These are phyloP conservation scores for Fusarium fracticaudum DNA, from an alignment of 2,329 filamentous ascomycete species.

Conservation along the genomic window DNA sequence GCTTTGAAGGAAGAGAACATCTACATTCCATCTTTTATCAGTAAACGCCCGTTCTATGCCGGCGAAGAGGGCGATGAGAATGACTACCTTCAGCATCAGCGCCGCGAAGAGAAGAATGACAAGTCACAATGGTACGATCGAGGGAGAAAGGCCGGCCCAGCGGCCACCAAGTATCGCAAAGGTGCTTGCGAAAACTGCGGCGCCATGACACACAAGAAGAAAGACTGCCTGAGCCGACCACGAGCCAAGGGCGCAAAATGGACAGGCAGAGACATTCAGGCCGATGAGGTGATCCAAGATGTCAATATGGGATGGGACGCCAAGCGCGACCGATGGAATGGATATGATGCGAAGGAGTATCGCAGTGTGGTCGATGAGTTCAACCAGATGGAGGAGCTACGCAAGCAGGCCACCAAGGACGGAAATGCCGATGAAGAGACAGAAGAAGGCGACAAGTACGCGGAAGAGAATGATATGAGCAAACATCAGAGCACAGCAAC, in stretches of 20 bases:
- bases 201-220: conserved; percentile 94
- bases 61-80: conserved; percentile 78
- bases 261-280: conserved; percentile 92
- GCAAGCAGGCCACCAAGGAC: conserved; percentile 61
- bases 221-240: conserved; percentile 90
- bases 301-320: conserved; percentile 94
- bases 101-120: conserved; percentile 68
- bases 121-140: conserved; percentile 93
- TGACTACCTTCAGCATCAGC: conserved; percentile 97
- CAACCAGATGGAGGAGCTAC: conserved; percentile 82
- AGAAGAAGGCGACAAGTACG: conserved; percentile 78
- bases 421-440: conserved; percentile 62
- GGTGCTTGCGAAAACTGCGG: conserved; percentile 99
- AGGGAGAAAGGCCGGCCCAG: conserved; percentile 83
- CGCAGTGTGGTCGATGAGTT: conserved; percentile 88
- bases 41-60: conserved; percentile 96
- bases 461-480: conserved; percentile 97
- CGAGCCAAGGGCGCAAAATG: conserved; percentile 90
- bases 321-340: conserved; percentile 97
- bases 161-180: conserved; percentile 96
- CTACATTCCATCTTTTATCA: conserved; percentile 98
- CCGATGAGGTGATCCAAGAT: conserved; percentile 87
- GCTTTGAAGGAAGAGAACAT: conserved; percentile 90
- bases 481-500: conserved; percentile 91
- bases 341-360: conserved; percentile 93